Evolutionary conservation across 202 grass and related monocot genomes (phyloP), one percentile per base, ranked within the genome.

Genomic region (Zizania palustris): DNA sequence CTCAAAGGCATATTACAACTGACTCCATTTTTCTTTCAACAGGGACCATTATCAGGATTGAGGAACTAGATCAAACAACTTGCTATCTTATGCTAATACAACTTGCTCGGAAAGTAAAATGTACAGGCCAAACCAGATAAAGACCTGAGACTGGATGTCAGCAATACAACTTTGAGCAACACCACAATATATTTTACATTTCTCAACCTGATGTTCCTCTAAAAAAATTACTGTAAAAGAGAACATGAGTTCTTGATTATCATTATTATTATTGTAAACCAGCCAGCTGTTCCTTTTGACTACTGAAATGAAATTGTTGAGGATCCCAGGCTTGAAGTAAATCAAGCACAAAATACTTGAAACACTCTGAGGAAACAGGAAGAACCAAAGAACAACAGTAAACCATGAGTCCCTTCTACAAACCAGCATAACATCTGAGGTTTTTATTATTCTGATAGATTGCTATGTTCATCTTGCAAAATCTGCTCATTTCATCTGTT

Each of bases 91-190:
- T 49, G 44, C 3, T 69, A 69, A 48, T 69, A 69, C 22, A 40
- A 48, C 3, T 60, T 65, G 3, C 57, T 54, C 9, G 59, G 11
- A 65, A 80, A 63, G 45, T 41, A 80, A 81, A 75, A 69, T 44
- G 13, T 51, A 79, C 42, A 42, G 9, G 28, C 14, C 13, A 35
- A 40, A 69, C 10, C 6, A 80, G 44, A 62, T 33, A 53, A 79
- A 11, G 38, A 45, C 16, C 62, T 1, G 38, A 40, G 55, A 43
- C n/a, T 69, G 35, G 48, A 69, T 69, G 18, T 38, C 20, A 86
- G 71, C 48, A 74, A 63, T n/a, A 75, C 4, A 85, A 61, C 57
- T 58, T 76, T 39, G 64, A 82, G 59, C 33, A 72, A 82, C 71
- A 15, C 6, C 6, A 11, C 45, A 53, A 35, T 69, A 77, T 21